Base-by-base conservation (phyloP, 495 filamentous ascomycete genomes). In the Penicillium goetzii region DNA sequence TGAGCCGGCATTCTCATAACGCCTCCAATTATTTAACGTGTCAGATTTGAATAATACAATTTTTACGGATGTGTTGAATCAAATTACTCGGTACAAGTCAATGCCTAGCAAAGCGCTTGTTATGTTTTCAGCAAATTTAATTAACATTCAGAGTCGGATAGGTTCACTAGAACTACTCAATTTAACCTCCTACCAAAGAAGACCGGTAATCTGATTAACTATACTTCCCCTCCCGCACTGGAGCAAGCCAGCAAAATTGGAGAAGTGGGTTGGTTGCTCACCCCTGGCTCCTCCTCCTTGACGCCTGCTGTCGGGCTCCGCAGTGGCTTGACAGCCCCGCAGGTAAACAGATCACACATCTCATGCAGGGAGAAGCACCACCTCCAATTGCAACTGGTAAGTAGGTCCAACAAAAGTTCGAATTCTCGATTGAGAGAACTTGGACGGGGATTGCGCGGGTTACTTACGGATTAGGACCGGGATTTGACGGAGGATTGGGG, bases 241-340 rank as follows among this genome's bases (percentile, higher is more conserved):
- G 55, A 57, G 34, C 19, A 15, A 26, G 38, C 25, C n/a, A 26
- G 30, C 51, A 28, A 34, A 25, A 11, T 57, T 57, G 38, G 55
- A 43, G 34, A 43, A 57, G 55, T 57, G 55, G 55, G 55, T 57
- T 57, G 21, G 50, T 19, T 53, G 15, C 26, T 53, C 33, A 34
- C 38, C 55, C 55, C 55, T 57, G 55, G 55, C 55, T 40, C 34
- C 21, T 41, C 26, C 55, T 40, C 34, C 21, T 41, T 17, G 38
- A 36, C 54, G 32, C 34, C 56, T 33, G 56, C 49, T 38, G 50
- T 40, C 43, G 45, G 61, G 64, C 67, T 70, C 70, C 70, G 70
- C 70, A 68, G 70, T 72, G 70, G 70, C 70, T 68, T 72, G 70
- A 68, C 62, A 67, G 65, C 70, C 70, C 68, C 70, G 68, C 68